These are phyloP conservation scores for Verticillium nonalfalfae DNA, from an alignment of 2,329 filamentous ascomycete species.

Conservation along the genomic window DNA sequence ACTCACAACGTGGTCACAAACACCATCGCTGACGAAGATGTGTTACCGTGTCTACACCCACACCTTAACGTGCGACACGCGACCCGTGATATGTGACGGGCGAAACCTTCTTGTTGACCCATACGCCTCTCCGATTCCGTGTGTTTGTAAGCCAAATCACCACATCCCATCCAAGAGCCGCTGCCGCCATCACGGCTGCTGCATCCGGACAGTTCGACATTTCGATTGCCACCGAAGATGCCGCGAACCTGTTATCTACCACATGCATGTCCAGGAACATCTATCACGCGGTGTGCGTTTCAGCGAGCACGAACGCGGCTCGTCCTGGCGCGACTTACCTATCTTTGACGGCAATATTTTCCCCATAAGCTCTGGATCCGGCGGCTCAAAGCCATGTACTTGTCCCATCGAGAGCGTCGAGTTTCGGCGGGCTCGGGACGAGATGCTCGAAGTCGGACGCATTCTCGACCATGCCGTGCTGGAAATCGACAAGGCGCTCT, in stretches of 20 bases:
- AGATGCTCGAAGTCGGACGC: background rate
- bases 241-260: constrained; percentile 2
- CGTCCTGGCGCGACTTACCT: constrained; percentile 4
- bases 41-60: constrained; percentile 17
- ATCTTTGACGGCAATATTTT: constrained; percentile 6
- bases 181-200: constrained; percentile 20
- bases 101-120: constrained; percentile 14
- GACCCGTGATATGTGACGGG: constrained; percentile 18
- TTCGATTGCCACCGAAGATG: constrained; percentile 11
- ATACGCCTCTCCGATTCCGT: constrained; percentile 13
- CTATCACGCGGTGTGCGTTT: background rate
- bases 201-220: constrained; percentile 10
- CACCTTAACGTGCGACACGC: constrained; percentile 19
- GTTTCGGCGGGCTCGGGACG: background rate
- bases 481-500: background rate
- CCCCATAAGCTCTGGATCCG: background rate
- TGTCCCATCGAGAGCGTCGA: background rate
- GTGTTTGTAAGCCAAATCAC: constrained; percentile 11
- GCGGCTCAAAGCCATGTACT: background rate
- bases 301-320: background rate
- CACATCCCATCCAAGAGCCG: background rate
- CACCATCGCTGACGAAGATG: constrained; percentile 2
- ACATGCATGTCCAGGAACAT: constrained; percentile 2
- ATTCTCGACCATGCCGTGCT: background rate
- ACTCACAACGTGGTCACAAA: too few relatives aligned